A percentile compares a stretch with the other conserved stretches of the same genome.
These are phyloP conservation scores for Cyberlindnera nakhonratchasimensis DNA, from an alignment of 805 yeast species.

Conservation along the genomic window DNA sequence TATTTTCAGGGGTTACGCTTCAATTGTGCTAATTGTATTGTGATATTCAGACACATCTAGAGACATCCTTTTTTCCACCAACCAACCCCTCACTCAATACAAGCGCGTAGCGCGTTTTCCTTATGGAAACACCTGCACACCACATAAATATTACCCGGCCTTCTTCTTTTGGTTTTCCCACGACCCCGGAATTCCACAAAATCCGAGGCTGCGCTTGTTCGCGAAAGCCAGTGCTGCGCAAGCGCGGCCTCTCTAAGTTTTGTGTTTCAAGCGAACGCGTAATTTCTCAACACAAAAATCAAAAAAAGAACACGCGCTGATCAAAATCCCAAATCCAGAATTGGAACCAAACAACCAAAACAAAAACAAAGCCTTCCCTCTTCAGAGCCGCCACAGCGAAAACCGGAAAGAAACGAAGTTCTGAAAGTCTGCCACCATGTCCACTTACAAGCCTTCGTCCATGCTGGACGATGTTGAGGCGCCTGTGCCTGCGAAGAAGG, in stretches of 20 bases:
- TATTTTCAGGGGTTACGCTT: neutral
- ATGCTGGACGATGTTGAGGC: constrained; percentile 12
- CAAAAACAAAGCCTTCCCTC: too few species aligned
- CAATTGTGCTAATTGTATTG: neutral
- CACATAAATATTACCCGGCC: too few species aligned
- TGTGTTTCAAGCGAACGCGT: constrained; percentile 11
- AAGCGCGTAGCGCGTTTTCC: too few species aligned
- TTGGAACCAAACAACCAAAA: neutral
- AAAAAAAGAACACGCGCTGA: constrained; percentile 9
- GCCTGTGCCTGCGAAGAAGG: constrained; percentile 8
- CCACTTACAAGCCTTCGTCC: constrained; percentile 10
- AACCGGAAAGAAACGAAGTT: too few species aligned
- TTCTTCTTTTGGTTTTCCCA: neutral
- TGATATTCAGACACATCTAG: neutral
- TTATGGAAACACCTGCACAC: too few species aligned
- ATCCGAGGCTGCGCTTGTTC: too few species aligned
- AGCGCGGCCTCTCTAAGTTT: neutral
- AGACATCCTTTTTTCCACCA: too few species aligned
- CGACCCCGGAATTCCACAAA: constrained; percentile 2
- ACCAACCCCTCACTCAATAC: too few species aligned
- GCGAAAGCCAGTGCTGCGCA: too few species aligned
- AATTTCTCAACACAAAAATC: neutral
- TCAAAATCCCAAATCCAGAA: too few species aligned
- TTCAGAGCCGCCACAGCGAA: too few species aligned
- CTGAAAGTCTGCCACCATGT: too few species aligned